A percentile compares a stretch with the other conserved stretches of the same genome.
phyloP scores from a whole-genome alignment of 805 yeast species.

The Pichia sporocuriosa region DNA sequence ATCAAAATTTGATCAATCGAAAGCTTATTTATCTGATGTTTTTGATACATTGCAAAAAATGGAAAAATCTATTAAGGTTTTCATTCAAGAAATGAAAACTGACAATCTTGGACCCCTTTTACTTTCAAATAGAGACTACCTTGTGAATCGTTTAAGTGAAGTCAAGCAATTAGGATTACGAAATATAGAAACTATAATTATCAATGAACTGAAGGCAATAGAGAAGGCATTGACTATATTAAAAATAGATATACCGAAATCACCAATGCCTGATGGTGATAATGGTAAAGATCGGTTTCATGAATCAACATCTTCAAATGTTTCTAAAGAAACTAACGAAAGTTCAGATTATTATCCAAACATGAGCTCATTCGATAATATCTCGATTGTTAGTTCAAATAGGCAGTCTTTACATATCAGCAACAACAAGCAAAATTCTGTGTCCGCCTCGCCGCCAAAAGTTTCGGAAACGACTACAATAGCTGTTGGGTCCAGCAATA shows the following conservation, averaged over 20 bases:
- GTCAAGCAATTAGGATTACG: slow-evolving; percentile 12
- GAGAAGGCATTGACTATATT: slow-evolving; percentile 20
- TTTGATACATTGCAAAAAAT: slow-evolving; percentile 20
- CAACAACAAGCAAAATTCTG: background rate
- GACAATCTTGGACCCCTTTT: slow-evolving; percentile 15
- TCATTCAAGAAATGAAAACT: slow-evolving; percentile 15
- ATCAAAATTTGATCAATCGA: slow-evolving; percentile 19
- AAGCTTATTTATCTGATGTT: slow-evolving; percentile 21
- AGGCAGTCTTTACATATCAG: slow-evolving; percentile 4
- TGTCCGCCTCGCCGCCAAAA: slow-evolving; percentile 7
- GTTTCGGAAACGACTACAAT: background rate
- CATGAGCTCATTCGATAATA: background rate
- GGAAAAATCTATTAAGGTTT: slow-evolving; percentile 19
- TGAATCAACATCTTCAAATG: background rate
- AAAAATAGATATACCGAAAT: slow-evolving; percentile 11
- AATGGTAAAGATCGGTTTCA: background rate
- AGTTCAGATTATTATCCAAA: slow-evolving; percentile 4
- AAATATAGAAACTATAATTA: slow-evolving; percentile 15
- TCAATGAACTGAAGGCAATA: slow-evolving; percentile 24
- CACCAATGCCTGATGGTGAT: background rate
- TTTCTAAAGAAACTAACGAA: slow-evolving; percentile 10
- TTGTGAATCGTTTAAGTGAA: slow-evolving; percentile 15
- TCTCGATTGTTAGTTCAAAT: background rate
- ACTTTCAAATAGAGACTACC: slow-evolving; percentile 8
- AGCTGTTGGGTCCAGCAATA: background rate